Conservation (phyloP, 805 yeast genomes). For the Tetrapisispora phaffii region DNA sequence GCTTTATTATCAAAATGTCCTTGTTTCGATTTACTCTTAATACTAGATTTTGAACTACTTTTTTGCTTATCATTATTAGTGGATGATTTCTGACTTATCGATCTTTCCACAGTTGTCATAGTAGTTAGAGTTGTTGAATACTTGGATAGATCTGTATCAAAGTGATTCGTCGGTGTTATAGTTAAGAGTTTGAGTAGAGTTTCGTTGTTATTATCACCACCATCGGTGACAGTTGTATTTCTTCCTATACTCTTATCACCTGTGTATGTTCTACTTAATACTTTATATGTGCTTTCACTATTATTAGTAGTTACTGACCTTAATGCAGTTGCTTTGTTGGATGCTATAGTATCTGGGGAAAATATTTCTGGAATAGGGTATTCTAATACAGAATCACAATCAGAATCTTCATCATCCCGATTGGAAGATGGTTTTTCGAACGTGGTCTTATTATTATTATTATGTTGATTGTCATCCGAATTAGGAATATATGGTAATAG, state of each 20-base stretch:
- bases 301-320: conserved; percentile 24
- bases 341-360: conserved; percentile 16
- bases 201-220: conserved; percentile 1
- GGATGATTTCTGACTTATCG: conserved; percentile 14
- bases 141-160: not conserved
- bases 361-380: conserved; percentile 15
- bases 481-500: conserved; percentile 11
- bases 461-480: not conserved
- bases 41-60: not conserved
- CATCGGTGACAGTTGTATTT: not conserved
- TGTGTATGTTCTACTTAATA: conserved; percentile 15
- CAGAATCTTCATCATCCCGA: conserved; percentile 12
- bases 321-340: conserved; percentile 23
- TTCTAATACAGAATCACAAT: conserved; percentile 9
- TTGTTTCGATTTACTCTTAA: not conserved
- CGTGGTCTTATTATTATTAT: not conserved
- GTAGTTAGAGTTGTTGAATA: conserved; percentile 2
- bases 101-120: conserved; percentile 21
- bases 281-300: conserved; percentile 25
- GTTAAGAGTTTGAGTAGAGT: conserved; percentile 2
- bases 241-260: conserved; percentile 1
- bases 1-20: not conserved
- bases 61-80: not conserved
- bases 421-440: not conserved
- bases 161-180: conserved; percentile 3